Evolutionary conservation across 2,329 filamentous ascomycete species (phyloP), one percentile per base, ranked within the genome.

Genomic region (Emericellopsis atlantica): DNA sequence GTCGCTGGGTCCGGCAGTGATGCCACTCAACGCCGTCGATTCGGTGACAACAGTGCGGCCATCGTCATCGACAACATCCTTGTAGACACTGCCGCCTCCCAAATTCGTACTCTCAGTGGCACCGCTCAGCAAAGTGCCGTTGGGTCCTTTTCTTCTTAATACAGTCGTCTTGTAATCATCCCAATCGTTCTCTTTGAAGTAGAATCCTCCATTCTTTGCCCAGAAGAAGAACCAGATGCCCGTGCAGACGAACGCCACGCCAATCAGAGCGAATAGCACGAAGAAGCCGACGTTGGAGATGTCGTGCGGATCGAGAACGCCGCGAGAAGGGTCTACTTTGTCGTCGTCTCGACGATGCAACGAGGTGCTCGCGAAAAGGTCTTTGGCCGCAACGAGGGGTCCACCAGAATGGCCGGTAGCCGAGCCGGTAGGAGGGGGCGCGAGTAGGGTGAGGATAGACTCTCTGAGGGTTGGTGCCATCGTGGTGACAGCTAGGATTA

Each of bases 201-300:
- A 68, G 66, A 96, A 95, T 12, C 92, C 92, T 46, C 92, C 92
- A 52, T 96, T 95, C 64, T 84, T 90, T 43, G 90, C 90, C 84
- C 86, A 93, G 72, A 94, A 94, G 74, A 98, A 96, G 73, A 98
- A 95, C 89, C 92, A 98, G 55, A 96, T 87, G 21, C 72, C 76
- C 0, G 70, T 74, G 4, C 84, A 44, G 21, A 92, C 83, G 55
- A 96, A 83, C 26, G 66, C 76, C 1, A 79, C 79, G 29, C 85
- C 87, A 40, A 96, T 77, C 15, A 95, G 59, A 10, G 84, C 90
- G 56, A 96, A 95, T 1, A 96, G 67, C 1, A 82, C 81, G 55
- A 96, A 84, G 51, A 95, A 78, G 44, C 79, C 84, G 16, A 70
- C 74, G 54, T 81, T 81, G 62, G 72, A 77, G 60, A 79, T 76